phyloP scores from a whole-genome alignment of 495 filamentous ascomycete genomes.

The Penicillium bovifimosum region DNA sequence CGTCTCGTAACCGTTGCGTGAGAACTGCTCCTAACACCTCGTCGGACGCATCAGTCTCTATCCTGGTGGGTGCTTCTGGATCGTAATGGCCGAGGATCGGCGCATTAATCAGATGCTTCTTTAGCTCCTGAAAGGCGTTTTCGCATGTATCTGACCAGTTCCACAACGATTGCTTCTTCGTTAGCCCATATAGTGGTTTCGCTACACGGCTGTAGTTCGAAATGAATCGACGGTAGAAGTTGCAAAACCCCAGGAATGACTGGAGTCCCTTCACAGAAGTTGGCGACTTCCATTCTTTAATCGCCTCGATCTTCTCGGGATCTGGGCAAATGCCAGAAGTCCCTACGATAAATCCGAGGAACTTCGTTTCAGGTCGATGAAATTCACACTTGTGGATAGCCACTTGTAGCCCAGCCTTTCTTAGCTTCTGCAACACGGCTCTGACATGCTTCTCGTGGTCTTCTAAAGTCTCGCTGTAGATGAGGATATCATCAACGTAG shows the following conservation, averaged over 20 bases:
- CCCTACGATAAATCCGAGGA: neutral
- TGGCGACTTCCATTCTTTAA: constrained; percentile 13
- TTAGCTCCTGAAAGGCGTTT: constrained; percentile 8
- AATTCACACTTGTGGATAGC: too few species aligned
- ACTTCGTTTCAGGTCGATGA: constrained; percentile 14
- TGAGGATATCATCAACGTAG: too few species aligned
- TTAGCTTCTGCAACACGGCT: too few species aligned
- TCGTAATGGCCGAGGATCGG: constrained; percentile 15
- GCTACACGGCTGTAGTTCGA: constrained; percentile 15
- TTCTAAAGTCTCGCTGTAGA: too few species aligned
- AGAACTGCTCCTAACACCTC: constrained; percentile 11
- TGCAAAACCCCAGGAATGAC: constrained; percentile 25
- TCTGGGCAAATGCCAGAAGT: constrained; percentile 20
- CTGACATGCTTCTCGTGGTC: too few species aligned
- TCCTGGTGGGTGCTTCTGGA: too few species aligned
- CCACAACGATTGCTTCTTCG: too few species aligned
- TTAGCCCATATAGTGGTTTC: constrained; percentile 3
- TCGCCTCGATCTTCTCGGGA: constrained; percentile 13
- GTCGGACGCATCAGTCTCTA: too few species aligned
- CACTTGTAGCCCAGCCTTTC: too few species aligned
- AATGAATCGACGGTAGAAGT: constrained; percentile 31
- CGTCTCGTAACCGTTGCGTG: constrained; percentile 15
- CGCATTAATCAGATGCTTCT: neutral
- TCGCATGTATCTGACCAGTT: too few species aligned
- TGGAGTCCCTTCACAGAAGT: too few species aligned